phyloP scores from a whole-genome alignment of 352 stramenopile genomes.

The Phytopythium montanum region DNA sequence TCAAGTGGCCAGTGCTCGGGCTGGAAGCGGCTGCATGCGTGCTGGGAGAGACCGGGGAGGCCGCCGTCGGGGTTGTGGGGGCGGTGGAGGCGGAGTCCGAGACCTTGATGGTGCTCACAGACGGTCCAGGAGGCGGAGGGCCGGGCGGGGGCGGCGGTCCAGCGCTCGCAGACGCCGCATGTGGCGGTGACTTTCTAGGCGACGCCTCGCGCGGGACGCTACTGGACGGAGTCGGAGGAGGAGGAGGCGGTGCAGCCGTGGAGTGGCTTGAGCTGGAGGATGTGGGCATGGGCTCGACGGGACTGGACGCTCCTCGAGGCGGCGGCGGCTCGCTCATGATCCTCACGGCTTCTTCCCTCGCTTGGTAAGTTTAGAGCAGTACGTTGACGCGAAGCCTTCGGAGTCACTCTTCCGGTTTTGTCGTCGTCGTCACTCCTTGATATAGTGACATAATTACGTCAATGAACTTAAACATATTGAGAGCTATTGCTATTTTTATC shows the following conservation, averaged over 20 bases:
- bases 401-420: too few relatives aligned
- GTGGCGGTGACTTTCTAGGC: not conserved
- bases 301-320: not conserved
- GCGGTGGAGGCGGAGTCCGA: not conserved
- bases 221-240: not conserved
- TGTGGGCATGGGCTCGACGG: not conserved
- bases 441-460: too few relatives aligned
- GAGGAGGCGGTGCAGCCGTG: not conserved
- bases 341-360: too few relatives aligned
- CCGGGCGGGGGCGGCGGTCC: not conserved
- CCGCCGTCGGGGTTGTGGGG: not conserved
- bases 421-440: too few relatives aligned
- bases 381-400: too few relatives aligned
- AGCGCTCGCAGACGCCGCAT: not conserved
- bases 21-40: constrained; percentile 22
- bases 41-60: constrained; percentile 10
- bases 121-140: not conserved
- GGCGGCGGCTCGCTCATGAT: not conserved
- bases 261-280: not conserved
- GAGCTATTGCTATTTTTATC: too few relatives aligned
- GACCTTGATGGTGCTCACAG: not conserved
- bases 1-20: constrained; percentile 16
- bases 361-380: too few relatives aligned
- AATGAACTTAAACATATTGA: too few relatives aligned
- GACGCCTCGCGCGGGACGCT: not conserved